Conservation (phyloP, 2,329 filamentous ascomycete genomes). For the Talaromyces piceae region DNA sequence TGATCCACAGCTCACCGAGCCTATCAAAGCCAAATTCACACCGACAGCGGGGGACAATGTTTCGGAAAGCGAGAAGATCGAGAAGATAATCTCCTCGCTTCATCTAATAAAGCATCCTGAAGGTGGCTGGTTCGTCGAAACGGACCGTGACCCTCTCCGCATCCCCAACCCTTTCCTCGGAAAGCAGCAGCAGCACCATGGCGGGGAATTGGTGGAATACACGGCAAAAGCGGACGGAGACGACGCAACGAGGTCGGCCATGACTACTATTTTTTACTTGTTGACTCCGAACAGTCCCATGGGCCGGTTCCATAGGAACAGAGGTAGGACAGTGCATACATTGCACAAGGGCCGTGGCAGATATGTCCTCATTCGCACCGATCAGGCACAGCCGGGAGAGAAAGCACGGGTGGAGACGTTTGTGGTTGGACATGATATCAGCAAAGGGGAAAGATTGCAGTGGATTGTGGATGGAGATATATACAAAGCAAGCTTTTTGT, state of each 20-base stretch:
- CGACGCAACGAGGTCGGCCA: slow-evolving; percentile 43
- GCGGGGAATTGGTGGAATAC: slow-evolving; percentile 26
- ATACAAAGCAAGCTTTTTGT: slow-evolving; percentile 58
- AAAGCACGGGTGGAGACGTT: slow-evolving; percentile 56
- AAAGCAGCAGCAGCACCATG: slow-evolving; percentile 17
- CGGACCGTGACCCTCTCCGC: slow-evolving; percentile 46
- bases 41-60: slow-evolving; percentile 8
- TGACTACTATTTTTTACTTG: slow-evolving; percentile 59
- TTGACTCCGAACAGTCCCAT: slow-evolving; percentile 50
- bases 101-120: slow-evolving; percentile 44
- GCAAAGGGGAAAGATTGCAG: slow-evolving; percentile 53
- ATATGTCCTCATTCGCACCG: slow-evolving; percentile 58
- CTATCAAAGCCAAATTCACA: too few species aligned
- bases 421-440: slow-evolving; percentile 53
- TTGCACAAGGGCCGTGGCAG: slow-evolving; percentile 55
- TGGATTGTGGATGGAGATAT: slow-evolving; percentile 64
- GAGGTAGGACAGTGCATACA: slow-evolving; percentile 56
- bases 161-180: slow-evolving; percentile 49
- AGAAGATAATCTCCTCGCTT: not conserved
- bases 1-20: too few species aligned
- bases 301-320: slow-evolving; percentile 58
- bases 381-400: slow-evolving; percentile 28
- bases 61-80: not conserved
- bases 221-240: slow-evolving; percentile 5
- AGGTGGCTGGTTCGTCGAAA: slow-evolving; percentile 59